phyloP scores from a whole-genome alignment of 768 basidiomycete genomes.

The Podaxis sp. region DNA sequence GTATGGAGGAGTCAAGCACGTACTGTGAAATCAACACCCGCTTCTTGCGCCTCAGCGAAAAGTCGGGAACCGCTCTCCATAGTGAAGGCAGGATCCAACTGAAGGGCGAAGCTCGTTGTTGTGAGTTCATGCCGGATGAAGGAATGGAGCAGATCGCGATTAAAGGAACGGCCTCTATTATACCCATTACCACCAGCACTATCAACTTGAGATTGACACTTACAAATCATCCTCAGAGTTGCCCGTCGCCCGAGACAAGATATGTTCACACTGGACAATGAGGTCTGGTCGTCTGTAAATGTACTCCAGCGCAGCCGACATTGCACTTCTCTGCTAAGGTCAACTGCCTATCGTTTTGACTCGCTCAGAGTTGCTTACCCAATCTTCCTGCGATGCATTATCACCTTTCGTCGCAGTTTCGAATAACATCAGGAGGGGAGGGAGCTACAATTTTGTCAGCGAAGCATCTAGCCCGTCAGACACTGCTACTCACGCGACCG shows the following conservation, averaged over 20 bases:
- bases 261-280: slow-evolving; percentile 52
- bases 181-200: background rate
- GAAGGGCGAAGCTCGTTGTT: slow-evolving; percentile 48
- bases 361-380: slow-evolving; percentile 41
- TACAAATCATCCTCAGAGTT: slow-evolving; percentile 32
- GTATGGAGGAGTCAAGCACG: slow-evolving; percentile 16
- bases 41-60: slow-evolving; percentile 59
- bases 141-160: slow-evolving; percentile 55
- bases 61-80: slow-evolving; percentile 51
- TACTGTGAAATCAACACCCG: slow-evolving; percentile 60
- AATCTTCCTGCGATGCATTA: slow-evolving; percentile 51
- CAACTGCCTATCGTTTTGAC: slow-evolving; percentile 9
- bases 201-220: slow-evolving; percentile 13
- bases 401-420: slow-evolving; percentile 55
- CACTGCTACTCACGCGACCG: slow-evolving; percentile 54
- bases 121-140: slow-evolving; percentile 54
- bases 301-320: slow-evolving; percentile 13
- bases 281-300: slow-evolving; percentile 48
- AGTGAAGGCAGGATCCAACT: slow-evolving; percentile 50
- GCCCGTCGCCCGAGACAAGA: slow-evolving; percentile 34
- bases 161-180: slow-evolving; percentile 29
- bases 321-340: slow-evolving; percentile 30
- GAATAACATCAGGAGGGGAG: slow-evolving; percentile 55
- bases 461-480: background rate
- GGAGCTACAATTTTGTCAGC: slow-evolving; percentile 45